Evolutionary conservation across 2,329 filamentous ascomycete species (phyloP), one percentile per base, ranked within the genome.

Genomic region (Triangularia verruculosa): DNA sequence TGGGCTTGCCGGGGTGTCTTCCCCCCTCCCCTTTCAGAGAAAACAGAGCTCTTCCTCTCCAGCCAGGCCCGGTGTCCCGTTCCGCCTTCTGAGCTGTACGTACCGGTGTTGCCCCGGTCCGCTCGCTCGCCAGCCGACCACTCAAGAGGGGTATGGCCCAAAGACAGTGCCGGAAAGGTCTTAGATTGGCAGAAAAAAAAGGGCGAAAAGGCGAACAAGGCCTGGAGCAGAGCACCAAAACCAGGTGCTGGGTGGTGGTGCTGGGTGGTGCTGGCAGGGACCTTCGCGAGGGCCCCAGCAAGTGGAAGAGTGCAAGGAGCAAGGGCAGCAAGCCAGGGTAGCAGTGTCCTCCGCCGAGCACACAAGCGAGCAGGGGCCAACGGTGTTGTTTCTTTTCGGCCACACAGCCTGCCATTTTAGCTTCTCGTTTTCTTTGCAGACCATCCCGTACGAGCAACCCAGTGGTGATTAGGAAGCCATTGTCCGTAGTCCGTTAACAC

Each of bases 141-240:
- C 57, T 66, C 68, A 67, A 67, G 54, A 61, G 63, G 54, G 65
- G 67, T 66, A 67, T 32, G 63, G 64, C 55, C 61, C 67, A 63
- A 58, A 67, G 58, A 67, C 65, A 70, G 61, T 67, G 66, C 69
- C 68, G 66, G 59, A 70, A 66, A 66, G 61, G 69, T 66, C 65
- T 67, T 67, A 67, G 69, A 65, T 66, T 67, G 57, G 59, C 20
- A 59, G 58, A 56, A 63, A 57, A 66, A 60, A 57, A 20, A 20
- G 39, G 59, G 43, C 53, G 28, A 61, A 62, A 59, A 62, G 27
- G 30, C 17, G 30, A 62, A 61, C 57, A 59, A 61, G 61, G 60
- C 61, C 61, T 56, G 32, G 55, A 47, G 39, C 17, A 47, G 39
- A 47, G 39, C 39, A 22, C 39, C 61, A 52, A 53, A 53, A 53